These are phyloP conservation scores for Hygrophila difformis DNA, from an alignment of 257 asterid species.

Conservation along the genomic window DNA sequence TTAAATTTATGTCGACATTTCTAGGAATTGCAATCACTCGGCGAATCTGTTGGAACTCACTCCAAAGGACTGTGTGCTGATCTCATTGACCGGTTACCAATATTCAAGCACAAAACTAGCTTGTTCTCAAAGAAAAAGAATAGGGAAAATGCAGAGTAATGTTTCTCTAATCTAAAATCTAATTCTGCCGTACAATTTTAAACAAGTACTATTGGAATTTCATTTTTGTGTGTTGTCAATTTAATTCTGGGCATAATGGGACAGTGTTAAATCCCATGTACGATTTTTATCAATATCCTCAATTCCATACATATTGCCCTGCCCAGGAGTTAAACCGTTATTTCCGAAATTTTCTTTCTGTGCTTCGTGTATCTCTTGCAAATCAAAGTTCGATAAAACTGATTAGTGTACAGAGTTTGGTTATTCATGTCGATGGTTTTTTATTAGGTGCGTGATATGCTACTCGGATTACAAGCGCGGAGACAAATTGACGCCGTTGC, in stretches of 20 bases:
- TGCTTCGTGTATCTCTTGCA: too few species aligned
- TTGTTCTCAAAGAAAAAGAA: conserved; percentile 43
- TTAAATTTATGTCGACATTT: conserved; percentile 10
- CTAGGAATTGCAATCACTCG: conserved; percentile 78
- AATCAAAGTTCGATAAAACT: too few species aligned
- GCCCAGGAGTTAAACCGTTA: too few species aligned
- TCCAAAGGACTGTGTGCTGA: conserved; percentile 68
- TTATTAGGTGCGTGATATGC: conserved; percentile 83
- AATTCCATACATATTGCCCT: too few species aligned
- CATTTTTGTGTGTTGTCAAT: neutral
- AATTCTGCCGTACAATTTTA: too few species aligned
- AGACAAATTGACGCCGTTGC: conserved; percentile 54
- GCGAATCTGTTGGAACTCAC: conserved; percentile 69
- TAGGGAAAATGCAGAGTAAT: conserved; percentile 38
- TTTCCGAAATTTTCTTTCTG: too few species aligned
- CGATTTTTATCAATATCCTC: too few species aligned
- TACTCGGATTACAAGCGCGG: conserved; percentile 49
- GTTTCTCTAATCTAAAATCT: conserved; percentile 8
- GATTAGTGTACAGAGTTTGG: too few species aligned
- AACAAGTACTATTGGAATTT: too few species aligned
- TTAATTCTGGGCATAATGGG: conserved; percentile 2
- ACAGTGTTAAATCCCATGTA: too few species aligned
- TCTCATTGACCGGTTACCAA: conserved; percentile 63
- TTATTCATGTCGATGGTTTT: too few species aligned
- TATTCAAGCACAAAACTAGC: conserved; percentile 59